Evolutionary conservation across 2,329 filamentous ascomycete genomes (phyloP).

Genomic region (Tolypocladium nubicola): DNA sequence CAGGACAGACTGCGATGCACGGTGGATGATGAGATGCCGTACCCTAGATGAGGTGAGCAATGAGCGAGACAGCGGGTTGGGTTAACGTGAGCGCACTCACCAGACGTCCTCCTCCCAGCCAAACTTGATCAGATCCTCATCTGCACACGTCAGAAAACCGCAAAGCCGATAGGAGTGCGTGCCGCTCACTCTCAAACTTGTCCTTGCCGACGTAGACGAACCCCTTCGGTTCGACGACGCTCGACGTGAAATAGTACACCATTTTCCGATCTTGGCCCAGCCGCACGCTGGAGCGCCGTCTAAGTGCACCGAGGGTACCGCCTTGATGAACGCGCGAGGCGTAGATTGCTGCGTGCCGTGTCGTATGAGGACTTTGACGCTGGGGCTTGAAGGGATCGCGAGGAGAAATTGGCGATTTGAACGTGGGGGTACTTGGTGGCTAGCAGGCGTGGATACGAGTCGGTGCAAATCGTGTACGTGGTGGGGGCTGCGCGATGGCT

Average conservation of each 20-base stretch:
- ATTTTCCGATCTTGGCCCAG: conserved; percentile 35
- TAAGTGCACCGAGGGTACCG: no score
- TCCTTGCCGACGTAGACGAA: conserved; percentile 97
- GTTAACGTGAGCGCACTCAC: conserved; percentile 42
- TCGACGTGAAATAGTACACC: conserved; percentile 96
- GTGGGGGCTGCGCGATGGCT: neutral
- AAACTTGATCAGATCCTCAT: conserved; percentile 91
- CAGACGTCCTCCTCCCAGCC: conserved; percentile 95
- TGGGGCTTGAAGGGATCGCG: neutral
- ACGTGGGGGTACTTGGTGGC: neutral
- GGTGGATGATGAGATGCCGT: conserved; percentile 2
- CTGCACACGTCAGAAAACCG: conserved; percentile 43
- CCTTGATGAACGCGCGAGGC: no score
- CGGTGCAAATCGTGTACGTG: rapidly evolving
- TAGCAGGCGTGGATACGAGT: neutral
- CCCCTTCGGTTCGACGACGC: conserved; percentile 67
- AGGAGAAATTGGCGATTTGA: neutral
- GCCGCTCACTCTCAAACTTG: conserved; percentile 84
- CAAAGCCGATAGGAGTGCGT: neutral
- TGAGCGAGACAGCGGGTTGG: neutral
- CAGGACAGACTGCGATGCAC: neutral
- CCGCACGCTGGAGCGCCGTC: neutral
- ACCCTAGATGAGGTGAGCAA: conserved; percentile 13
- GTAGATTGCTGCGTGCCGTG: neutral
- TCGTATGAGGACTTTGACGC: no score